phyloP scores from a whole-genome alignment of 2,329 filamentous ascomycete genomes.

The Colletotrichum agaves region DNA sequence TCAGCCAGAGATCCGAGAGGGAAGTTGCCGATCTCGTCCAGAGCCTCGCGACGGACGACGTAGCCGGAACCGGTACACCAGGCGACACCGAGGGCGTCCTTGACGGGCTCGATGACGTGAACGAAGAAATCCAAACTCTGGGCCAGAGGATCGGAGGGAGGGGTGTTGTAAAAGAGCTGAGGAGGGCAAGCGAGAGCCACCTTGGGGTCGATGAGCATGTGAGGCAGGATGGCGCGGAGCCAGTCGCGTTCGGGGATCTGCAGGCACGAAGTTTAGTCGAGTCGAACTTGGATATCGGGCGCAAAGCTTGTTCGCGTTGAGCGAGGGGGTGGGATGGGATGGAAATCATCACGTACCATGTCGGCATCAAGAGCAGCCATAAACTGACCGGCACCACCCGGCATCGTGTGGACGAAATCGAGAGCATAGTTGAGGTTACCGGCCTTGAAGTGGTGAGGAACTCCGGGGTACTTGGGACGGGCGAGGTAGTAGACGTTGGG shows the following conservation, averaged over 20 bases:
- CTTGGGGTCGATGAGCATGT: constrained; percentile 66
- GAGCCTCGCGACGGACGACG: constrained; percentile 65
- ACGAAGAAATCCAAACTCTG: constrained; percentile 70
- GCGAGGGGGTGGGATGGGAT: background rate
- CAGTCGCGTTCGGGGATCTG: constrained; percentile 69
- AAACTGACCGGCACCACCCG: constrained; percentile 65
- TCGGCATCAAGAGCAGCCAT: constrained; percentile 74
- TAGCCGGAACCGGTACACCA: constrained; percentile 75
- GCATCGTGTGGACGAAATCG: constrained; percentile 59
- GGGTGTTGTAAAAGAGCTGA: constrained; percentile 72
- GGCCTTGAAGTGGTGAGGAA: constrained; percentile 70
- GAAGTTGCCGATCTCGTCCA: constrained; percentile 71
- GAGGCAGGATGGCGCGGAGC: constrained; percentile 69
- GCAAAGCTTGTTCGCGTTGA: constrained; percentile 20
- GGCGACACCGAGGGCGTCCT: constrained; percentile 64
- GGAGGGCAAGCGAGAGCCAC: constrained; percentile 69
- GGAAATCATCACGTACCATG: constrained; percentile 56
- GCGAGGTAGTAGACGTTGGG: constrained; percentile 65
- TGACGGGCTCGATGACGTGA: constrained; percentile 62
- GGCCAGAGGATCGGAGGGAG: constrained; percentile 65
- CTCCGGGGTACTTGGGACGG: constrained; percentile 58
- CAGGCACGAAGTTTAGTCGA: constrained; percentile 13
- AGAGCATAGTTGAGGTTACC: constrained; percentile 72
- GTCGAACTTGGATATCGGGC: background rate
- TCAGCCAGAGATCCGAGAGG: constrained; percentile 69